These are phyloP conservation scores for Pichia nakasei DNA, from an alignment of 805 yeast genomes.

Conservation along the genomic window DNA sequence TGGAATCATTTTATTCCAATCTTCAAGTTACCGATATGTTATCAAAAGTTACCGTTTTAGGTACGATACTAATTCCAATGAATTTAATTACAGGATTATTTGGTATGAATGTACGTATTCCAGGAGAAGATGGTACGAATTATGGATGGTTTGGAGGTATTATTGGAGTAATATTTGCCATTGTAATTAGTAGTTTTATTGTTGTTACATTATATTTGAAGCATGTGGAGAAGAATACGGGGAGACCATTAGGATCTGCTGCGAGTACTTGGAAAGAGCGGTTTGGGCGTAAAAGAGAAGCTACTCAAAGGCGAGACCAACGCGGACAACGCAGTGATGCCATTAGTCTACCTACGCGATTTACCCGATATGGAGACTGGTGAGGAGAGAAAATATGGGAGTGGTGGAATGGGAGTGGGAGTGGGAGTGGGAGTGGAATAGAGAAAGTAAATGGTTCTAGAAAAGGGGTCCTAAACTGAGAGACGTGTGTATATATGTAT, in stretches of 20 bases:
- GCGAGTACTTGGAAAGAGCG: slow-evolving; percentile 3
- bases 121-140: slow-evolving; percentile 43
- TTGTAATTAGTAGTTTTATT: slow-evolving; percentile 17
- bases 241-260: background rate
- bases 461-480: too few relatives aligned
- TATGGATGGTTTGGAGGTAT: slow-evolving; percentile 48
- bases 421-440: too few relatives aligned
- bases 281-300: slow-evolving; percentile 20
- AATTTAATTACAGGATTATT: slow-evolving; percentile 85
- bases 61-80: slow-evolving; percentile 85
- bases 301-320: slow-evolving; percentile 3
- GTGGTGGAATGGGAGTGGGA: too few relatives aligned
- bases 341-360: slow-evolving; percentile 25
- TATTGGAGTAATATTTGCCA: slow-evolving; percentile 22
- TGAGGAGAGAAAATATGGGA: slow-evolving; percentile 1
- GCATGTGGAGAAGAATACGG: slow-evolving; percentile 13
- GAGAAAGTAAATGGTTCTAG: too few relatives aligned
- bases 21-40: slow-evolving; percentile 79
- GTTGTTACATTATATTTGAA: slow-evolving; percentile 21
- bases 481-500: too few relatives aligned
- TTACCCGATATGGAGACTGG: slow-evolving; percentile 26
- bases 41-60: slow-evolving; percentile 81
- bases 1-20: slow-evolving; percentile 80
- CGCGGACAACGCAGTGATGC: slow-evolving; percentile 19
- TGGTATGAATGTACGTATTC: slow-evolving; percentile 91